These are phyloP conservation scores for Crataegus laevigata DNA, from an alignment of 306 rosid species.

Conservation along the genomic window DNA sequence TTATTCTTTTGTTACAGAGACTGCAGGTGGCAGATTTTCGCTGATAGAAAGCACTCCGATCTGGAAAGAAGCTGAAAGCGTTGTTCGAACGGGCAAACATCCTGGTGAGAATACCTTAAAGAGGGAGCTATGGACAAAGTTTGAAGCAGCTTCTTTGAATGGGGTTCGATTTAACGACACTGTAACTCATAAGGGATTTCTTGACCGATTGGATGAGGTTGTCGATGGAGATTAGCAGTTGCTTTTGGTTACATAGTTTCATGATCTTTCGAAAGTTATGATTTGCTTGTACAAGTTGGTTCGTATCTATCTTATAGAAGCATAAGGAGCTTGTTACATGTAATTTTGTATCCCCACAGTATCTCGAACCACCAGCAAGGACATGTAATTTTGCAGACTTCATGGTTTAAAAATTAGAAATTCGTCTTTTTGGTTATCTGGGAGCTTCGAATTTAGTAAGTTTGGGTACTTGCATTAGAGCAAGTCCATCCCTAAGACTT, in stretches of 20 bases:
- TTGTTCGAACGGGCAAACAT: conserved; percentile 39
- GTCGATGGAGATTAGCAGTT: conserved; percentile 28
- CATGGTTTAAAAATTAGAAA: not conserved
- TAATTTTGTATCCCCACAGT: not conserved
- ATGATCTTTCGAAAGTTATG: not conserved
- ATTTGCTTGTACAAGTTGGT: conserved; percentile 12
- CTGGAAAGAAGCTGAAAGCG: conserved; percentile 51
- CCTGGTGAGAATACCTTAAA: conserved; percentile 91
- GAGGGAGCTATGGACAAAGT: conserved; percentile 80
- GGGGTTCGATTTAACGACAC: conserved; percentile 23
- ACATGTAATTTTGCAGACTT: not conserved
- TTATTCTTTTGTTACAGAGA: conserved; percentile 19
- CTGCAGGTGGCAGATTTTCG: conserved; percentile 28
- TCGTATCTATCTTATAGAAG: conserved; percentile 3
- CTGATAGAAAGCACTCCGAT: conserved; percentile 51
- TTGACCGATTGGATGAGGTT: conserved; percentile 82
- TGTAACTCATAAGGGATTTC: conserved; percentile 52
- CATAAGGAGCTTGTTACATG: not conserved
- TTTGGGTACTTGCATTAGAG: not conserved
- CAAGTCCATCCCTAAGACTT: too few relatives aligned
- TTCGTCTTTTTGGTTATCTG: not conserved
- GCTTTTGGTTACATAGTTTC: conserved; percentile 7
- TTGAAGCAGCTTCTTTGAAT: conserved; percentile 67
- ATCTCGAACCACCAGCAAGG: not conserved
- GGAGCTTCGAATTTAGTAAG: not conserved